Evolutionary conservation across 768 basidiomycete genomes (phyloP), one percentile per base, ranked within the genome.

Genomic region (Dentipellis fragilis): DNA sequence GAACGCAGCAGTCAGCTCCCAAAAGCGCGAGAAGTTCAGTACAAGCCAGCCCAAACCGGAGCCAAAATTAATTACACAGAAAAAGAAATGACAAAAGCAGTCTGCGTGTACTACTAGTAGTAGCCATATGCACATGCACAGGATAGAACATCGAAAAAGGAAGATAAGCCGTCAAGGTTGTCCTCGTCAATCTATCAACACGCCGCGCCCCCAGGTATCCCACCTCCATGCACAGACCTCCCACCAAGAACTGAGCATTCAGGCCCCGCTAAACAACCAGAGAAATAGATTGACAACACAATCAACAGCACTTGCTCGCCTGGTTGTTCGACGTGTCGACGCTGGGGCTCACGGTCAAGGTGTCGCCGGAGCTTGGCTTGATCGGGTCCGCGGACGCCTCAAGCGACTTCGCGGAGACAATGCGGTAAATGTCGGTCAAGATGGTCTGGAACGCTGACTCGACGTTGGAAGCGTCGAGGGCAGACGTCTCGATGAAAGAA

Each of bases 401-500:
- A 56, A 99, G 84, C 49, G 90, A 83, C 73, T 95, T 97, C 80
- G 84, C 89, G 52, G 95, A 97, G 38, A 93, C 93, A 68, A 97
- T 93, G 67, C 87, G 89, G 79, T 97, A 97, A 70, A 99, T 96
- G 62, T 98, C 96, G 47, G 88, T 85, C 59, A 99, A 79, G 67
- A 97, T 97, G 56, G 84, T 93, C 71, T 98, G 93, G 85, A 99
- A 99, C 51, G 95, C 96, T 56, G 81, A 74, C 73, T 98, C 95
- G 72, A 99, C 94, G 74, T 97, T 96, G 51, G 93, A 94, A 64
- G 95, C 92, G 83, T 99, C 96, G 81, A 98, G 85, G 74, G 95
- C 95, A 66, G 95, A 99, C 58, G 95, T 99, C 78, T 99, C 95
- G 62, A 99, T 95, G 79, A 95, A 95, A 54, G 87, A 90, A 63